phyloP scores from a whole-genome alignment of 2,329 filamentous ascomycete genomes.

The Dothidotthia symphoricarpi region DNA sequence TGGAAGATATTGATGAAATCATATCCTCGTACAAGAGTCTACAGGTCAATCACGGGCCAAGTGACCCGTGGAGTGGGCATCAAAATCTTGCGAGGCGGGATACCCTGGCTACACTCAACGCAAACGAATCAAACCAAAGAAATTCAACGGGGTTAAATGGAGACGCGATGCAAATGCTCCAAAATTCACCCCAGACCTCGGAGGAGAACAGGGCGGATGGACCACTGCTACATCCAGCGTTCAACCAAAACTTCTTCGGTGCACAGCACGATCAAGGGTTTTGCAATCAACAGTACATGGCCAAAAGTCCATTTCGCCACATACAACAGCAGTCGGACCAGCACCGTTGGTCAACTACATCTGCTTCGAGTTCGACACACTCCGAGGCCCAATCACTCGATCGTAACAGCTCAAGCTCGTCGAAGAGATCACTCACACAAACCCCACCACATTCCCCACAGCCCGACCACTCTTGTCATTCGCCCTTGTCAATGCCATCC shows the following conservation, averaged over 20 bases:
- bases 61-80: neutral
- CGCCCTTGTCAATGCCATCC: slow-evolving; percentile 1
- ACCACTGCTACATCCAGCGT: slow-evolving; percentile 12
- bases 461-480: slow-evolving; percentile 1
- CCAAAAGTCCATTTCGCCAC: slow-evolving; percentile 10
- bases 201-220: slow-evolving; percentile 6
- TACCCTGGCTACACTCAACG: slow-evolving; percentile 22
- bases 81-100: slow-evolving; percentile 12
- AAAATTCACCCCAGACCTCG: slow-evolving; percentile 14
- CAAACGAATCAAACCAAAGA: slow-evolving; percentile 10
- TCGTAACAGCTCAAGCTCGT: slow-evolving; percentile 27
- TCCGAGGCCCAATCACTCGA: slow-evolving; percentile 29
- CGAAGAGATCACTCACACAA: slow-evolving; percentile 19
- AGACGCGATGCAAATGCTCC: slow-evolving; percentile 13
- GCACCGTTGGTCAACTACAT: slow-evolving; percentile 25
- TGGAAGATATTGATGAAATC: slow-evolving; percentile 38
- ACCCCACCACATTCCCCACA: slow-evolving; percentile 5
- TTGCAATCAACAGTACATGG: slow-evolving; percentile 8
- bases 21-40: slow-evolving; percentile 33
- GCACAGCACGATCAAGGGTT: slow-evolving; percentile 7
- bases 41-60: slow-evolving; percentile 1
- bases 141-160: slow-evolving; percentile 9
- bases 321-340: slow-evolving; percentile 1
- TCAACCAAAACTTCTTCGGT: slow-evolving; percentile 20
- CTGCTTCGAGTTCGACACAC: slow-evolving; percentile 25